Base-by-base conservation (phyloP, 441 rosid genomes). In the Adansonia gregorii region DNA sequence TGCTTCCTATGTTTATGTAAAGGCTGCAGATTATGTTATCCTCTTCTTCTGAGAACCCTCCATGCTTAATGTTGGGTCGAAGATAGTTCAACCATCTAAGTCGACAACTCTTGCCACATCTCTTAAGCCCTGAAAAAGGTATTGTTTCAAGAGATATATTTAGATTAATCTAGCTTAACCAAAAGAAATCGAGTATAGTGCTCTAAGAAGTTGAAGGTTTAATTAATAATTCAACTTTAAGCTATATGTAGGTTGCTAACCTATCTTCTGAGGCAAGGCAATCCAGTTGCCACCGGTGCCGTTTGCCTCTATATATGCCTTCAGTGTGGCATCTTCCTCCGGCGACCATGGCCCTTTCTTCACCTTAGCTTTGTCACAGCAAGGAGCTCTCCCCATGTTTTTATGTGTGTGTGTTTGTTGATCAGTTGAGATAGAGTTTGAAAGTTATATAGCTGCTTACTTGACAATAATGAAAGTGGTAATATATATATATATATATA, bases 81-180 rank as follows among this genome's bases (percentile, higher is more conserved):
- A 95, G 83, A 89, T 93, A 94, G 85, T 94, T 94, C 82, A 94
- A 82, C 98, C 98, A 94, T 85, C 98, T 88, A 68, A 94, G 89
- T 70, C 98, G 87, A 83, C 98, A 94, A 71, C 98, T 94, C 85
- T 94, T 92, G 60, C 98, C 98, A 80, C 98, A 95, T 85, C 98
- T 93, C 89, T 86, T 92, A 22, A 95, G 88, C 83, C 98, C 98
- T 95, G 82, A 43, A 35, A 46, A 49, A 4, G 0, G 17, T 11
- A 35, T 31, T 52, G 2, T 27, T 54, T 66, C 22, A 9, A 51
- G 22, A 24, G 8, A n/a, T 22, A 48, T 65, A 17, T n/a, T n/a
- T 0, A 66, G 0, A 7, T 1, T 20, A 48, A 77, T 35, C 6
- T 4, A 24, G 8, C 12, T 10, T 65, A 49, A 19, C 19, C 10